Evolutionary conservation across 2,329 filamentous ascomycete species (phyloP), one percentile per base, ranked within the genome.

Genomic region (Basipetospora chlamydospora): DNA sequence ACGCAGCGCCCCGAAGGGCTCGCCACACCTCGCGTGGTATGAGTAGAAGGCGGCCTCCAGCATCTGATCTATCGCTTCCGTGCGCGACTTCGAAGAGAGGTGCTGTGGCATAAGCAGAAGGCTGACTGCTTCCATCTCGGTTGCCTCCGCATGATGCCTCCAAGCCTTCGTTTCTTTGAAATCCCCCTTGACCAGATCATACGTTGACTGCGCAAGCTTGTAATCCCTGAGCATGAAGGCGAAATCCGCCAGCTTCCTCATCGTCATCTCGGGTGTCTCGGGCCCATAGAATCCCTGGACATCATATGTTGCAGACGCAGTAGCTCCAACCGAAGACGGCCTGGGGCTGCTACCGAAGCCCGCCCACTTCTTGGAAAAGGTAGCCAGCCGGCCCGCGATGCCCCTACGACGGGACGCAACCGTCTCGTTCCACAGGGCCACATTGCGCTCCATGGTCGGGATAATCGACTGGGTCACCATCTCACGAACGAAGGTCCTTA

Each of bases 161-260:
- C 90, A 98, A 1, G 90, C 92, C 56, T 96, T 96, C 53, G 95
- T 87, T 52, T 90, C 90, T 50, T 76, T 78, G 55, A 88, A 98
- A 54, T 98, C 92, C 6, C 78, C 73, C 37, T 85, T 75, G 7
- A 98, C 61, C 5, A 98, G 70, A 39, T 98, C 88, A 53, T 95
- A 98, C 0, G 84, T 94, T 10, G 80, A 86, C 47, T 90, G 74
- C 8, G 90, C 84, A 25, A 98, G 63, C 56, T 92, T 95, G 76
- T 81, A 98, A 56, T 98, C 92, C 22, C 90, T 75, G 26, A 98
- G 68, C 87, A 98, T 95, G 50, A 98, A 93, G 9, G 86, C 79
- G 57, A 88, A 96, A 53, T 98, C 90, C 29, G 84, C 90, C 33
- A 98, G 64, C 51, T 92, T 93, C 25, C 90, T 78, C 73, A 98